Conservation (phyloP, 805 yeast species). For the Ogataea nakhonphanomensis region DNA sequence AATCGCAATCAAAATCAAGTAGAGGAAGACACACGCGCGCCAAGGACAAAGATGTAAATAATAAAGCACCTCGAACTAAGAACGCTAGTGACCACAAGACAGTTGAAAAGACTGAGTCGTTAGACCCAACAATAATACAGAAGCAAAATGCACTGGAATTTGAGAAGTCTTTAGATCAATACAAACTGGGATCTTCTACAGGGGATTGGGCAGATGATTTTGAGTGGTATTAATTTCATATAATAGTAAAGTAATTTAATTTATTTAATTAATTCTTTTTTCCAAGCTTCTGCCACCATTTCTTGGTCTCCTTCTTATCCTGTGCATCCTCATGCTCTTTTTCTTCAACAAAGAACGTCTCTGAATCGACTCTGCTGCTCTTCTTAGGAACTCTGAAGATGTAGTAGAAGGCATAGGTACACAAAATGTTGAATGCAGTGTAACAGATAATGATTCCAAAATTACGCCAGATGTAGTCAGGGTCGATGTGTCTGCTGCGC, state of each 20-base stretch:
- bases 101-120: neutral
- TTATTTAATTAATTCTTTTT: neutral
- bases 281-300: constrained; percentile 3
- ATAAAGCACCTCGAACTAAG: neutral
- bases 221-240: constrained; percentile 13
- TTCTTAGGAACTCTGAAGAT: constrained; percentile 64
- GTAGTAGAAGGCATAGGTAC: constrained; percentile 39
- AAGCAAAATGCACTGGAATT: constrained; percentile 19
- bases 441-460: constrained; percentile 48
- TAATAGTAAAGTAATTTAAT: neutral
- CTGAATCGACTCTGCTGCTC: constrained; percentile 4
- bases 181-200: constrained; percentile 7
- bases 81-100: neutral
- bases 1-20: neutral
- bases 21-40: neutral
- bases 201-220: constrained; percentile 21
- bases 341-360: constrained; percentile 3
- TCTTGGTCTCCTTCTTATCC: neutral
- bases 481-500: constrained; percentile 37
- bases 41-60: neutral
- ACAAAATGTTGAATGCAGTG: constrained; percentile 37
- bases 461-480: constrained; percentile 54
- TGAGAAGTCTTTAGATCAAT: constrained; percentile 12
- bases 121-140: constrained; percentile 6
- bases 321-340: constrained; percentile 1